Conservation (phyloP, 495 filamentous ascomycete genomes). For the Neurospora sp. region DNA sequence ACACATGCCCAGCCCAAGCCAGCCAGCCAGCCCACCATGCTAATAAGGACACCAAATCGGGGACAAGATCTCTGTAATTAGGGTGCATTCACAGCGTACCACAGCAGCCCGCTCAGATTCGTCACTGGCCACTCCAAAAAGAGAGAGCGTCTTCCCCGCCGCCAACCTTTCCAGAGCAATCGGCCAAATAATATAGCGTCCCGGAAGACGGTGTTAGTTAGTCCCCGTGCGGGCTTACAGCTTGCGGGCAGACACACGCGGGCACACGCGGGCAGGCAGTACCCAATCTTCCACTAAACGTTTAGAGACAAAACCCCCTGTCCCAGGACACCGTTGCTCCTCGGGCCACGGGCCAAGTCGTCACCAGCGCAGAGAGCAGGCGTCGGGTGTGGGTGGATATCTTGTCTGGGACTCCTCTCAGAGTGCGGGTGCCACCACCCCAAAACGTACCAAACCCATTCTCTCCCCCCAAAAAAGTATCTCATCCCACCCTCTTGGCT, state of each 20-base stretch:
- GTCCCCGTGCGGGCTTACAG: conserved; percentile 8
- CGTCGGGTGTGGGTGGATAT: conserved; percentile 13
- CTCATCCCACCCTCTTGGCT: conserved; percentile 6
- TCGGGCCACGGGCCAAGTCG: conserved; percentile 12
- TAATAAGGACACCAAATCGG: not conserved
- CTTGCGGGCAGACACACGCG: not conserved
- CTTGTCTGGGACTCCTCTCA: not conserved
- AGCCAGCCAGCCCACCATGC: not conserved
- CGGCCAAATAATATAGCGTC: not conserved
- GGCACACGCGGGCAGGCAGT: not conserved
- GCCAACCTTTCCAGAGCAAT: not conserved
- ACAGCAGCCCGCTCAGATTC: conserved; percentile 15
- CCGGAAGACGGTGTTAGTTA: conserved; percentile 5
- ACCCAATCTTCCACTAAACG: not conserved
- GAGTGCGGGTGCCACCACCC: conserved; percentile 5
- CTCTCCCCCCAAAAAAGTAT: not conserved
- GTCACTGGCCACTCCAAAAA: conserved; percentile 12
- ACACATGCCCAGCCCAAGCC: not conserved
- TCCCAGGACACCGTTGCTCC: conserved; percentile 19
- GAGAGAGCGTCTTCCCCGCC: conserved; percentile 1
- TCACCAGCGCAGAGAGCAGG: conserved; percentile 12
- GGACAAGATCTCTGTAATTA: conserved; percentile 9
- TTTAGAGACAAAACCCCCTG: conserved; percentile 8
- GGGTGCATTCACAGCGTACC: conserved; percentile 9
- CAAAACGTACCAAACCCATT: not conserved